Base-by-base conservation (phyloP, 371 early-diverging fungal genomes). In the Quaeritorhiza haematococci region DNA sequence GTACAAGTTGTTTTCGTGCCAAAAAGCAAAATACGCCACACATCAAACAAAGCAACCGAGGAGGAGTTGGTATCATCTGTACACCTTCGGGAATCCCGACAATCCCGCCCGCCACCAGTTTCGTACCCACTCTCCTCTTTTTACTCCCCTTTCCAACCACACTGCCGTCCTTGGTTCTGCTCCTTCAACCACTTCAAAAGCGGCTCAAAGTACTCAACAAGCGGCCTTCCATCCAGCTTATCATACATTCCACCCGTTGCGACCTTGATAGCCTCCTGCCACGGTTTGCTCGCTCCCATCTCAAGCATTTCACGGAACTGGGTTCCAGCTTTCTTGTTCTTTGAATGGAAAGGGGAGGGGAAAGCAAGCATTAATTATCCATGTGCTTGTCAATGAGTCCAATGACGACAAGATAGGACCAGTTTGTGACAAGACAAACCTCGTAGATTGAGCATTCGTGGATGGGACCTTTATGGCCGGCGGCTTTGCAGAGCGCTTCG, bases 391-490 rank as follows among this genome's bases (percentile, higher is more conserved):
- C n/a, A n/a, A n/a, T n/a, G n/a, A n/a, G n/a, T n/a, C n/a, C n/a
- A n/a, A n/a, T n/a, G n/a, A n/a, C n/a, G n/a, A n/a, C n/a, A n/a
- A n/a, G n/a, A n/a, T n/a, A n/a, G n/a, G n/a, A n/a, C n/a, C n/a
- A n/a, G n/a, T n/a, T n/a, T n/a, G n/a, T n/a, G 10, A 21, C n/a
- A 6, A 32, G n/a, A n/a, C n/a, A n/a, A n/a, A n/a, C n/a, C n/a
- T n/a, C 26, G 45, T 43, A 62, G 29, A 66, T 54, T 10, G 44
- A 33, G 47, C 66, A 66, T 23, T 55, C 64, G 54, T 66, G 64
- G 21, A 66, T 33, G 7, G 65, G 62, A 29, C 61, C 62, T 0
- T 29, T 35, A 47, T 50, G 28, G 3, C 62, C 58, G 23, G 54
- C 49, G 1, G 55, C 53, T 13, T 49, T 41, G 57, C 65, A 64